phyloP scores from a whole-genome alignment of 179 eudicot genomes.

The Silene coronaria region DNA sequence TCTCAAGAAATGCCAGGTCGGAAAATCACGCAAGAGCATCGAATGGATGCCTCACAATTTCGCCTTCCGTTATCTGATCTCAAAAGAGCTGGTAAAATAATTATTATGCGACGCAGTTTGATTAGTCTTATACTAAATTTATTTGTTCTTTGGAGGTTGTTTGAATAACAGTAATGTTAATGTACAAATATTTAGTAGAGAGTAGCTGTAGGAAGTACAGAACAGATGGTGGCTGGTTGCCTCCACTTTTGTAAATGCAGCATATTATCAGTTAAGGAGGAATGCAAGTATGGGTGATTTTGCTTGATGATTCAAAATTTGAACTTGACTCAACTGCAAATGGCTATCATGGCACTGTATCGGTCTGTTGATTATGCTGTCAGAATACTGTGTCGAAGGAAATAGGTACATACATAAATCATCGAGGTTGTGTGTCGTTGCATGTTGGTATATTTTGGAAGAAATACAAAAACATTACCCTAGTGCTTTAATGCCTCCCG shows the following conservation, averaged over 20 bases:
- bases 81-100: slow-evolving; percentile 64
- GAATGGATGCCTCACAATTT: slow-evolving; percentile 83
- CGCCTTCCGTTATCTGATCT: slow-evolving; percentile 68
- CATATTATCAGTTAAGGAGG: slow-evolving; percentile 2
- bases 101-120: background rate
- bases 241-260: slow-evolving; percentile 28
- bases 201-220: slow-evolving; percentile 23
- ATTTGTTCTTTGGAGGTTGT: slow-evolving; percentile 7
- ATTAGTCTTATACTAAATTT: slow-evolving; percentile 12
- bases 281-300: slow-evolving; percentile 14
- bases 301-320: background rate
- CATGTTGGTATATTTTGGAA: no score
- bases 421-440: no score
- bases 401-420: no score
- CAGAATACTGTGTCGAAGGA: no score
- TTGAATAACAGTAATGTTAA: slow-evolving; percentile 10
- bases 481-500: no score
- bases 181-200: slow-evolving; percentile 25
- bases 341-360: no score
- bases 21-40: slow-evolving; percentile 54
- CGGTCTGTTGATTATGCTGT: no score
- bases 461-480: no score
- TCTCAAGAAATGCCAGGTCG: slow-evolving; percentile 55
- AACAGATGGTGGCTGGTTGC: slow-evolving; percentile 3
- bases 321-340: no score